Evolutionary conservation across 202 grass and related monocot species (phyloP).

Genomic region (Brachypodium distachyon): DNA sequence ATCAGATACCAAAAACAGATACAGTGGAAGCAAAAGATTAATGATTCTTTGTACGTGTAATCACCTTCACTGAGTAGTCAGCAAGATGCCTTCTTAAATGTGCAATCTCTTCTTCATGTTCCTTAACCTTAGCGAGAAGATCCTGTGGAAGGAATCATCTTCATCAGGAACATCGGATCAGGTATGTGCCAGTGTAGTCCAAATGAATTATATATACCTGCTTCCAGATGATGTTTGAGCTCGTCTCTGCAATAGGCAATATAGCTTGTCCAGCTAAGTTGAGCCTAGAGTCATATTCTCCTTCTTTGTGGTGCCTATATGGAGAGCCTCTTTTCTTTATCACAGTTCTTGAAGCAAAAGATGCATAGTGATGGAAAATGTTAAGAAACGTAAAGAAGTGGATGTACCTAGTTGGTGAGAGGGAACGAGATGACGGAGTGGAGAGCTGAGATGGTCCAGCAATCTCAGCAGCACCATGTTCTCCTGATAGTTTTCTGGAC

Average conservation of each 20-base stretch:
- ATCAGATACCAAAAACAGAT: background rate
- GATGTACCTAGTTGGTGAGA: slow-evolving; percentile 75
- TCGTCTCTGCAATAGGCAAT: slow-evolving; percentile 46
- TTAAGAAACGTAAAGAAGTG: background rate
- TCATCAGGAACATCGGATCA: background rate
- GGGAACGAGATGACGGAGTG: slow-evolving; percentile 62
- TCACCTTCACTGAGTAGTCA: slow-evolving; percentile 83
- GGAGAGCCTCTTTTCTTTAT: background rate
- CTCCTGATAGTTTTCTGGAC: slow-evolving; percentile 18
- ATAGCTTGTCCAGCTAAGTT: slow-evolving; percentile 35
- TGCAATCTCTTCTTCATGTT: slow-evolving; percentile 88
- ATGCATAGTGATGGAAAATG: background rate
- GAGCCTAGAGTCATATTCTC: slow-evolving; percentile 55
- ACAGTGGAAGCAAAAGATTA: background rate
- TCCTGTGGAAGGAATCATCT: slow-evolving; percentile 45
- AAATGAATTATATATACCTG: slow-evolving; percentile 42
- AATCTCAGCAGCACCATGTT: slow-evolving; percentile 29
- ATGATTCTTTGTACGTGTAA: background rate
- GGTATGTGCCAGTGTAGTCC: background rate
- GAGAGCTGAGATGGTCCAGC: slow-evolving; percentile 52
- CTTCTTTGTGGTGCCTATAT: slow-evolving; percentile 59
- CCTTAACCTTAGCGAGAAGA: slow-evolving; percentile 65
- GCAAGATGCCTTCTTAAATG: slow-evolving; percentile 82
- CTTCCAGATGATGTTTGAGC: slow-evolving; percentile 61
- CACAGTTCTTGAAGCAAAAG: background rate